A percentile compares a stretch with the other conserved stretches of the same genome.
Conservation (phyloP, 2,329 filamentous ascomycete genomes). For the Fusarium equiseti region DNA sequence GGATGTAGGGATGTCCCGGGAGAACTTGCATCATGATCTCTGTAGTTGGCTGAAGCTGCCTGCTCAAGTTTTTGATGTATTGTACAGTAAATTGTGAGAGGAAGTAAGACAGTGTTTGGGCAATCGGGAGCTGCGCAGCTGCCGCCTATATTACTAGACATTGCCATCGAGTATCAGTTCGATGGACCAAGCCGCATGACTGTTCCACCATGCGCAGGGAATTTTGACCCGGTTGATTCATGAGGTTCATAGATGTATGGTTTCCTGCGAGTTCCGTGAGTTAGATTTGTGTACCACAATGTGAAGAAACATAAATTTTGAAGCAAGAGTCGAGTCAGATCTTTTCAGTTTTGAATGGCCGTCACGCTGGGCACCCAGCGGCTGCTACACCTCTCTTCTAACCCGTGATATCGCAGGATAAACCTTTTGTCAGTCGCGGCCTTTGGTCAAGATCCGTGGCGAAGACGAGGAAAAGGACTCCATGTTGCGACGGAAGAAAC, state of each 20-base stretch:
- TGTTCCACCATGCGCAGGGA: slow-evolving; percentile 18
- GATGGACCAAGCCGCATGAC: slow-evolving; percentile 12
- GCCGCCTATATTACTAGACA: slow-evolving; percentile 27
- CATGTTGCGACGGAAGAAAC: slow-evolving; percentile 59
- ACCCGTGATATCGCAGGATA: slow-evolving; percentile 5
- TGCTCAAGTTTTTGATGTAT: slow-evolving; percentile 18
- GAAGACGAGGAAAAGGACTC: slow-evolving; percentile 62
- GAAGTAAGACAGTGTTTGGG: slow-evolving; percentile 20
- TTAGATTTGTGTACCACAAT: slow-evolving; percentile 1
- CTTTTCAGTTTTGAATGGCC: slow-evolving; percentile 76
- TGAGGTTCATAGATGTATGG: slow-evolving; percentile 9
- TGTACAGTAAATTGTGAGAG: slow-evolving; percentile 29
- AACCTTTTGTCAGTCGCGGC: slow-evolving; percentile 64
- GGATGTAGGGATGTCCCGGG: slow-evolving; percentile 7
- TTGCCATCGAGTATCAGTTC: slow-evolving; percentile 33
- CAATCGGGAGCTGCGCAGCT: slow-evolving; percentile 31
- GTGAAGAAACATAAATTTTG: background rate
- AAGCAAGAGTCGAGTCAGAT: slow-evolving; percentile 67
- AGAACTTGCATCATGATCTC: slow-evolving; percentile 1
- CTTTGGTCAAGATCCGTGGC: slow-evolving; percentile 68
- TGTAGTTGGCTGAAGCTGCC: background rate
- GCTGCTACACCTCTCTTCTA: slow-evolving; percentile 55
- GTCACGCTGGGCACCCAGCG: slow-evolving; percentile 65
- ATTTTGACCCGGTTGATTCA: slow-evolving; percentile 11
- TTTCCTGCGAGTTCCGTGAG: slow-evolving; percentile 19